phyloP scores from a whole-genome alignment of 192 early-diverging fungal species.

The Coemansia sp. region DNA sequence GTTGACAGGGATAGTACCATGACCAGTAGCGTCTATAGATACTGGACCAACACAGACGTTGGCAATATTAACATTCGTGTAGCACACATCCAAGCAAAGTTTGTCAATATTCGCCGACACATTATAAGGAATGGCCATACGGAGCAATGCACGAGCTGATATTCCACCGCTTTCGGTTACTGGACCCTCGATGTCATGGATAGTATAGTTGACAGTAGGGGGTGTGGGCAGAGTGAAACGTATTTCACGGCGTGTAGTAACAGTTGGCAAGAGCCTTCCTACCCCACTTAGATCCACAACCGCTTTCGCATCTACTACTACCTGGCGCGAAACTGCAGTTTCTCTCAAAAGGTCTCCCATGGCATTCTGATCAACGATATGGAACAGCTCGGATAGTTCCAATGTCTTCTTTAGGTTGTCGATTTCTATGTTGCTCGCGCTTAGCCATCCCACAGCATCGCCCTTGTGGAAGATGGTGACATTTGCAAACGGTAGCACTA shows the following conservation, averaged over 20 bases:
- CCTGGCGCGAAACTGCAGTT: constrained; percentile 17
- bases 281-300: constrained; percentile 32
- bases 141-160: constrained; percentile 16
- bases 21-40: neutral
- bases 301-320: constrained; percentile 10
- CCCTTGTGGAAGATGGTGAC: constrained; percentile 30
- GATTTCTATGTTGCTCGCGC: constrained; percentile 18
- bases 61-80: constrained; percentile 20
- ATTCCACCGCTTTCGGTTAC: constrained; percentile 18
- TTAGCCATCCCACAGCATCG: constrained; percentile 32
- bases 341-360: constrained; percentile 28
- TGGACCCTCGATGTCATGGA: constrained; percentile 22
- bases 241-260: constrained; percentile 16
- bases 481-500: constrained; percentile 27
- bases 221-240: constrained; percentile 20
- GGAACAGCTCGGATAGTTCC: constrained; percentile 27
- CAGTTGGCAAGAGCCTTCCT: constrained; percentile 29
- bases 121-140: constrained; percentile 6
- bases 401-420: constrained; percentile 6
- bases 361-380: constrained; percentile 26
- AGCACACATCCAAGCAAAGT: constrained; percentile 22
- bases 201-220: constrained; percentile 10
- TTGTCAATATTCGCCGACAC: constrained; percentile 27
- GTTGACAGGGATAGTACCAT: constrained; percentile 5
- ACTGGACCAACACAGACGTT: constrained; percentile 22